Conservation (phyloP, 1,284 basidiomycete species). For the Austropuccinia psidii region DNA sequence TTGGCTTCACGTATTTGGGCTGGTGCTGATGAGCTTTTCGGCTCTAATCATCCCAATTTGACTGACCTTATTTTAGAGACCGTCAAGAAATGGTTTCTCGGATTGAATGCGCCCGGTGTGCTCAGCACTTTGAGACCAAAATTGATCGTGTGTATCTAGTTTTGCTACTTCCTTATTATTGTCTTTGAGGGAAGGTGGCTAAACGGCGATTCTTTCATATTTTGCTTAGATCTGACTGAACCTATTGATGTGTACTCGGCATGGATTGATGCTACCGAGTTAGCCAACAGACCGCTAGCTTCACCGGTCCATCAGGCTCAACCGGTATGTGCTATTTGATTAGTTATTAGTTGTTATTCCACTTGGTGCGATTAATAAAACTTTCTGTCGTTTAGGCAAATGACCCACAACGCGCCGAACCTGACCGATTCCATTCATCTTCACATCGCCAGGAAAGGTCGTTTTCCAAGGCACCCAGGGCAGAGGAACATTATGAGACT, state of each 20-base stretch:
- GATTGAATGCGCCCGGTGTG: slow-evolving; percentile 31
- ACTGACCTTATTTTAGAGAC: slow-evolving; percentile 14
- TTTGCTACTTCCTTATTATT: neutral
- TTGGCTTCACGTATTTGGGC: no score
- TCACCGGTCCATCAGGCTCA: no score
- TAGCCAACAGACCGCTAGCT: slow-evolving; percentile 11
- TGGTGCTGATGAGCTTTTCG: no score
- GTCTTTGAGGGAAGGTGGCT: neutral
- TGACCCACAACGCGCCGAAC: no score
- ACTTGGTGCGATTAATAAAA: no score
- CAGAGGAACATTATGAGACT: no score
- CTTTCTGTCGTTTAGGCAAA: no score
- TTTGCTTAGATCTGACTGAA: slow-evolving; percentile 30
- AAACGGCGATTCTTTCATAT: neutral
- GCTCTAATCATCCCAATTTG: neutral
- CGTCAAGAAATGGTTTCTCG: slow-evolving; percentile 34
- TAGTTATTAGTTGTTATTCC: no score
- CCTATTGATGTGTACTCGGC: slow-evolving; percentile 36
- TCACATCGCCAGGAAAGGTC: no score
- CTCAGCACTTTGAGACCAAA: slow-evolving; percentile 34
- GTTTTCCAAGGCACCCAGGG: no score
- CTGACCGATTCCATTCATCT: no score
- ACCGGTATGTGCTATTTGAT: no score
- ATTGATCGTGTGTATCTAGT: slow-evolving; percentile 14
- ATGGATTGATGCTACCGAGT: slow-evolving; percentile 35